Conservation (phyloP, 2,329 filamentous ascomycete species). For the Monosporascus sp. region DNA sequence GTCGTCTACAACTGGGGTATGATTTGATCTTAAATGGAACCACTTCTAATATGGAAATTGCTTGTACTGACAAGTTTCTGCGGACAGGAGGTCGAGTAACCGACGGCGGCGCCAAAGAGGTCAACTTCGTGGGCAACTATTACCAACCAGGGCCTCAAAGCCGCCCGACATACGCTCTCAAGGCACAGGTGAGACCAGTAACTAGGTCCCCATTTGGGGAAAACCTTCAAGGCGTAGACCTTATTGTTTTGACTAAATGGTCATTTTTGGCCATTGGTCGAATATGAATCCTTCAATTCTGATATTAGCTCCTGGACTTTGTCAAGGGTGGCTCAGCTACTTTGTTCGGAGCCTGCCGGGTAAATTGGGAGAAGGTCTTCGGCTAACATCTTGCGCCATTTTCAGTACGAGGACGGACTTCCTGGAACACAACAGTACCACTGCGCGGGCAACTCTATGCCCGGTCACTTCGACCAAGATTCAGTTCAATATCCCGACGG, state of each 20-base stretch:
- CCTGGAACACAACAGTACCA: conserved; percentile 28
- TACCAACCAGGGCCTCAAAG: conserved; percentile 29
- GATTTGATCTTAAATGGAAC: not conserved
- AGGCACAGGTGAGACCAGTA: conserved; percentile 8
- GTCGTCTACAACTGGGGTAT: conserved; percentile 31
- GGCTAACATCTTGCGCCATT: not conserved
- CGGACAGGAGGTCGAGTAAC: conserved; percentile 17
- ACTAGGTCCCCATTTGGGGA: too few species aligned
- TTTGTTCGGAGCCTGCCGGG: too few species aligned
- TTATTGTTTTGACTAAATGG: too few species aligned
- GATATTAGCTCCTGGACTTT: not conserved
- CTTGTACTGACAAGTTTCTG: not conserved
- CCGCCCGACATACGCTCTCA: conserved; percentile 20
- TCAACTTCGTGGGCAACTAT: conserved; percentile 28
- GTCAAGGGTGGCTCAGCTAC: too few species aligned
- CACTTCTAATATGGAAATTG: not conserved
- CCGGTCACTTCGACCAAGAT: conserved; percentile 22
- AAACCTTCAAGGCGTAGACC: too few species aligned
- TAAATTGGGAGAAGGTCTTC: too few species aligned
- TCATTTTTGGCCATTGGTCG: too few species aligned
- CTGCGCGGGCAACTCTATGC: conserved; percentile 29
- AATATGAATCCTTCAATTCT: too few species aligned
- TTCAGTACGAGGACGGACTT: conserved; percentile 25
- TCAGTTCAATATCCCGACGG: conserved; percentile 19
- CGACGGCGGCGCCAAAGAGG: conserved; percentile 28